A percentile compares a stretch with the other conserved stretches of the same genome.
These are phyloP conservation scores for Sporothrix schenckii DNA, from an alignment of 2,329 filamentous ascomycete genomes.

Conservation along the genomic window DNA sequence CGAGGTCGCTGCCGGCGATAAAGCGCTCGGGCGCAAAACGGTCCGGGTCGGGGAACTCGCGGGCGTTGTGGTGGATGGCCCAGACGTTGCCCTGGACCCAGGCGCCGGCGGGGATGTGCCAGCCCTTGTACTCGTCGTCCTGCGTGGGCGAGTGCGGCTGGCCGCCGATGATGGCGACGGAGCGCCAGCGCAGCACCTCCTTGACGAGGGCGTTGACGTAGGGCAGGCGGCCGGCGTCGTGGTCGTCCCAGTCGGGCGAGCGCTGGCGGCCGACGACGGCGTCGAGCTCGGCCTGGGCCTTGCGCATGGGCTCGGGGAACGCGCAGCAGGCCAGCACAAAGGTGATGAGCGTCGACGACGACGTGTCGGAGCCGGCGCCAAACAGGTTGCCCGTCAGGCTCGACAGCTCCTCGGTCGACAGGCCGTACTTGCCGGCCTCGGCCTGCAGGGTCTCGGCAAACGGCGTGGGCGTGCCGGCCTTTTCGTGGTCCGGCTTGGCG, in stretches of 20 bases:
- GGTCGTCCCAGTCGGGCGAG: constrained; percentile 54
- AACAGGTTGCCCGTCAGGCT: constrained; percentile 54
- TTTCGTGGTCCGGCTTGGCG: constrained; percentile 36
- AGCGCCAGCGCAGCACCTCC: constrained; percentile 60
- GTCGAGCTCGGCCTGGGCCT: constrained; percentile 58
- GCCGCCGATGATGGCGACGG: constrained; percentile 55
- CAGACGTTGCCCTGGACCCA: constrained; percentile 57
- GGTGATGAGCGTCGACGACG: constrained; percentile 50
- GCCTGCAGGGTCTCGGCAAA: constrained; percentile 54
- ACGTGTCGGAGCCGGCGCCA: constrained; percentile 54
- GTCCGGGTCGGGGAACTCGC: constrained; percentile 53
- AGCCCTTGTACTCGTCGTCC: constrained; percentile 53
- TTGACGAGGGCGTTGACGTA: constrained; percentile 59
- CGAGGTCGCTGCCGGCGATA: constrained; percentile 45
- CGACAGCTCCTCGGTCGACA: constrained; percentile 51
- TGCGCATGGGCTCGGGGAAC: constrained; percentile 51
- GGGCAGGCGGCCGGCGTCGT: constrained; percentile 46
- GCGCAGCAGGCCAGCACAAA: constrained; percentile 56
- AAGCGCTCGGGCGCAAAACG: constrained; percentile 50
- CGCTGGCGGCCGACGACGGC: constrained; percentile 52
- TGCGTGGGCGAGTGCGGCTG: constrained; percentile 54
- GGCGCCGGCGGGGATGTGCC: constrained; percentile 54
- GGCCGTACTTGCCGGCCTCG: constrained; percentile 51
- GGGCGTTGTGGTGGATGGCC: constrained; percentile 52
- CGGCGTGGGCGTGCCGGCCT: constrained; percentile 40